phyloP scores from a whole-genome alignment of 2,329 filamentous ascomycete species.

The Fusarium marasasianum region DNA sequence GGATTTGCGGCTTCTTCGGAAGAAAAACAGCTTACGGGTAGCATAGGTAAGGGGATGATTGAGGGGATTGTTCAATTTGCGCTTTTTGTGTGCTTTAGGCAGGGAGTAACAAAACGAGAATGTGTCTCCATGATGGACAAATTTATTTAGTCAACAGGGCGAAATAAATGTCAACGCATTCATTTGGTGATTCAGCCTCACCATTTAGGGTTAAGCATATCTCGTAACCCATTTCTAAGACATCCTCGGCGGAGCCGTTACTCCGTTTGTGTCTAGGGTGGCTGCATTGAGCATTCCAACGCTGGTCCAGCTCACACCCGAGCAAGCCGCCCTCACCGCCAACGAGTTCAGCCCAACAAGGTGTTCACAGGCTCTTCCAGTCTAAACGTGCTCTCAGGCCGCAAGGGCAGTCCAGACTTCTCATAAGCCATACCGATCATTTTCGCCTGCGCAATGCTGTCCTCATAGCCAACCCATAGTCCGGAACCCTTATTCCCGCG shows the following conservation, averaged over 20 bases:
- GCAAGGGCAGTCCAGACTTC: not conserved
- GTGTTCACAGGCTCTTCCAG: accelerated
- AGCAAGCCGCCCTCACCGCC: not conserved
- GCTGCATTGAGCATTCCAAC: not conserved
- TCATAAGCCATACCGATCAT: not conserved
- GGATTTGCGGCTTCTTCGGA: not conserved
- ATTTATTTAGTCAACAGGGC: accelerated
- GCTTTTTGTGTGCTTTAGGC: not conserved
- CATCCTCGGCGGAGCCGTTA: not conserved
- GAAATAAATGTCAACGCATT: not conserved
- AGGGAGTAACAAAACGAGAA: accelerated
- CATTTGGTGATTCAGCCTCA: not conserved
- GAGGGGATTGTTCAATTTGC: not conserved
- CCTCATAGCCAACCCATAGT: not conserved
- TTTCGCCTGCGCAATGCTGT: not conserved
- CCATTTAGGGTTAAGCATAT: not conserved
- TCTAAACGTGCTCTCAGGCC: not conserved
- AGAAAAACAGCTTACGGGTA: not conserved
- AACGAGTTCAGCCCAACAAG: not conserved
- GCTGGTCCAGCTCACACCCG: not conserved
- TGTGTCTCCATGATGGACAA: too few relatives aligned
- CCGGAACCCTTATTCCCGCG: not conserved
- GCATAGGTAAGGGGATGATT: too few relatives aligned
- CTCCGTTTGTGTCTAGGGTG: not conserved
- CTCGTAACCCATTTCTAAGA: not conserved